Evolutionary conservation across 352 stramenopile genomes (phyloP).

Genomic region (Pythium dissotocum): DNA sequence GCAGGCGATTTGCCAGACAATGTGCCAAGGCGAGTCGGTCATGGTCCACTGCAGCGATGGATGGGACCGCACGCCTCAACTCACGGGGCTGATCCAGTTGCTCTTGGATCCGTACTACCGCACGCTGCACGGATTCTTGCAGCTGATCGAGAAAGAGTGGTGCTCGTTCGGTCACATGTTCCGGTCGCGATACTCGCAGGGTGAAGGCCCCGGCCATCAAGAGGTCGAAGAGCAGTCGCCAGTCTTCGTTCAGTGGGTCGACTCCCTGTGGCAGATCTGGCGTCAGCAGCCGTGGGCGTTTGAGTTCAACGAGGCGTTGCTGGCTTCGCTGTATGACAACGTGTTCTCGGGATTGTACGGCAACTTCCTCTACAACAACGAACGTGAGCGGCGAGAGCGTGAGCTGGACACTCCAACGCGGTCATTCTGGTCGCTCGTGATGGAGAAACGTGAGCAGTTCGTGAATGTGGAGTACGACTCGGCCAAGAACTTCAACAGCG

Average conservation of each 20-base stretch:
- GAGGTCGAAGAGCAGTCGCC: slow-evolving; percentile 97
- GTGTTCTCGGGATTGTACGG: slow-evolving; percentile 97
- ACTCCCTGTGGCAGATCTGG: slow-evolving; percentile 98
- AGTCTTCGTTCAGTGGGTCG: slow-evolving; percentile 99
- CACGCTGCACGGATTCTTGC: slow-evolving; percentile 94
- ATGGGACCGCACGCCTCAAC: slow-evolving; percentile 98
- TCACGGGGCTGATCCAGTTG: slow-evolving; percentile 94
- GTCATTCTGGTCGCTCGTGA: slow-evolving; percentile 71
- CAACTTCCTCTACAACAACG: slow-evolving; percentile 97
- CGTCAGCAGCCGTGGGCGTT: slow-evolving; percentile 96
- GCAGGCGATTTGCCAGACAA: slow-evolving; percentile 92
- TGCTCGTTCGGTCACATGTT: slow-evolving; percentile 99
- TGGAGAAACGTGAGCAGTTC: slow-evolving; percentile 66
- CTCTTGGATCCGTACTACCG: slow-evolving; percentile 98
- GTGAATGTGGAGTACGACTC: slow-evolving; percentile 83
- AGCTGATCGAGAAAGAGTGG: slow-evolving; percentile 99
- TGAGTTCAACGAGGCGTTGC: slow-evolving; percentile 95
- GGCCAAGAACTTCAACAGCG: slow-evolving; percentile 86
- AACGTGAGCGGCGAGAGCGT: slow-evolving; percentile 74
- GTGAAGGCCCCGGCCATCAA: slow-evolving; percentile 91
- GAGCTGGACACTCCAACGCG: slow-evolving; percentile 60
- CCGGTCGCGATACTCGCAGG: slow-evolving; percentile 94
- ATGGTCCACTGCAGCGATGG: slow-evolving; percentile 99
- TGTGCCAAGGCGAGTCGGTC: slow-evolving; percentile 93
- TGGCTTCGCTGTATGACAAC: slow-evolving; percentile 94